Evolutionary conservation across 2,329 filamentous ascomycete species (phyloP), one percentile per base, ranked within the genome.

Genomic region (Venturia carpophila): DNA sequence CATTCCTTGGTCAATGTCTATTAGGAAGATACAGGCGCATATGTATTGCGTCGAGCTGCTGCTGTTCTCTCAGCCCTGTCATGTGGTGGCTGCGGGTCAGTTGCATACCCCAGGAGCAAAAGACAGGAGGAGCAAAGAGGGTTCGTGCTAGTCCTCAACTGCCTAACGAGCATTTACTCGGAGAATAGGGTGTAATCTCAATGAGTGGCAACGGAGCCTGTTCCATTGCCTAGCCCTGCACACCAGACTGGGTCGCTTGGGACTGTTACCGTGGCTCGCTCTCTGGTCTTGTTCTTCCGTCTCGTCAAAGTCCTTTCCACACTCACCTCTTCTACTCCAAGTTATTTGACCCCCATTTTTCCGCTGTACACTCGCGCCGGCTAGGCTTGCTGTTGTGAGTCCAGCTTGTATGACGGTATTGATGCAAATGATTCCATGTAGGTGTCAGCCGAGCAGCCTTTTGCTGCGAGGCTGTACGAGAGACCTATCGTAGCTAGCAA

Each of bases 31-130:
- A 37, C 52, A 37, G 52, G 52, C 17, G 52, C 52, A 58, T 37
- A 37, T 58, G 52, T 27, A 37, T 58, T 30, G 52, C 49, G 49
- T 55, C 24, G 49, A 55, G 27, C 52, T 56, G 27, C 27, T 56
- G 5, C 27, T 58, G 30, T 58, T 58, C 27, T 58, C 52, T 27
- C 30, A 37, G 30, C 52, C 52, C 52, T 58, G 52, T 58, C 27
- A 21, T 58, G 30, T 24, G 52, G 52, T 58, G 52, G 52, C 52
- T 58, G 52, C 52, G 52, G 52, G 30, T 58, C 27, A 58, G 52
- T 58, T 58, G 30, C 52, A 58, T 19, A 37, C 52, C 19, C 30
- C 52, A 58, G 52, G 52, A 58, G 52, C 52, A 7, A 27, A 58
- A 24, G 30, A 6, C 3, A 58, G 30, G 17, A 37, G 34, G 52